Base-by-base conservation (phyloP, 2,329 filamentous ascomycete species). In the Alternaria atra region DNA sequence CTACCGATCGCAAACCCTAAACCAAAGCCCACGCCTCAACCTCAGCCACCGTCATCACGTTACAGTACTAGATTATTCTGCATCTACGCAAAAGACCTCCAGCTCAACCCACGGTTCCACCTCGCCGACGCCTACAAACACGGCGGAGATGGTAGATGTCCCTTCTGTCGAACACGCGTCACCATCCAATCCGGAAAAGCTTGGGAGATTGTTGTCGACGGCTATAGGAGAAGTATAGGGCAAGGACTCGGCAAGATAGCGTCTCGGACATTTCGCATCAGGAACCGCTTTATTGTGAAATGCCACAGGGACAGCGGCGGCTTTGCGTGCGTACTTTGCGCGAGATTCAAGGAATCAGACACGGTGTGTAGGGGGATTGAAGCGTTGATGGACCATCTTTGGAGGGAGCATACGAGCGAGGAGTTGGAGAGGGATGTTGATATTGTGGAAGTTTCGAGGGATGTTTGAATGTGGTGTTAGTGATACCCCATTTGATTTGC, bases 341-440 rank as follows among this genome's bases (percentile, higher is more conserved):
- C 66, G 4, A 63, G 59, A 40, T 70, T 61, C 39, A 65, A 64
- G 17, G 58, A 70, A 7, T 65, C 60, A 27, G 75, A 77, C 57
- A 77, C 74, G 4, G 66, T 72, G 9, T 75, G 73, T 55, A 58
- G 60, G 13, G 64, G 66, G 15, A 52, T 73, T 4, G 58, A 42
- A 8, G 67, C 66, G n/a, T 44, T 77, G 32, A 70, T 77, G 57
- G 74, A 76, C 30, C 75, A 77, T 67, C 27, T 77, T 23, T 77
- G 75, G 74, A 65, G 65, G 35, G 74, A 77, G 35, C 75, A 77
- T 64, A 60, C 63, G 1, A 58, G 63, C 17, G 61, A 58, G 15
- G 75, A 77, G 60, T 52, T 76, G 57, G 72, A 67, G 40, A 56
- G 39, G 35, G 74, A 77, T 42, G 66, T 53, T 15, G 70, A 76